phyloP scores from a whole-genome alignment of 805 yeast species.

The Zygotorulaspora florentina region DNA sequence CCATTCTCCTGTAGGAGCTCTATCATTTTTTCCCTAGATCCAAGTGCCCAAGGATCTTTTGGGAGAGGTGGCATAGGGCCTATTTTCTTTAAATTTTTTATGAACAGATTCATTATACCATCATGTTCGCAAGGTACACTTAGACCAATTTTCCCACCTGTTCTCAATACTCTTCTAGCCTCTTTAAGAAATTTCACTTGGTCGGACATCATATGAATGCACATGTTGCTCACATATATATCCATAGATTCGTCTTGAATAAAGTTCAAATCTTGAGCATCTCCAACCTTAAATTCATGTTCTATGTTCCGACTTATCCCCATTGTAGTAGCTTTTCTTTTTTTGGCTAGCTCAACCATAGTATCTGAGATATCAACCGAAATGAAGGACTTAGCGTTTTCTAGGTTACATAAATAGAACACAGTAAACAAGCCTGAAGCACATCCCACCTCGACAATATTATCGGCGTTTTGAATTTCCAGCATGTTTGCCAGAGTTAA shows the following conservation, averaged over 20 bases:
- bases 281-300: background rate
- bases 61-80: background rate
- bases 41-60: background rate
- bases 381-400: background rate
- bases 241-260: background rate
- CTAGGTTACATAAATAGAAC: background rate
- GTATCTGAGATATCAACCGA: background rate
- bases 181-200: background rate
- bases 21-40: background rate
- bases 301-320: background rate
- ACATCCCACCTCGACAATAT: background rate
- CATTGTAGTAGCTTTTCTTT: background rate
- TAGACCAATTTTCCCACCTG: constrained; percentile 1
- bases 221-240: constrained; percentile 2
- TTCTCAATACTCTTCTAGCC: constrained; percentile 2
- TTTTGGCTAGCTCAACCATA: background rate
- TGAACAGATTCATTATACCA: background rate
- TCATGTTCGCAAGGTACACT: background rate
- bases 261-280: background rate
- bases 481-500: background rate
- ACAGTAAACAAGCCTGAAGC: background rate
- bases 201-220: background rate
- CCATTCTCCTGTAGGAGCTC: constrained; percentile 1
- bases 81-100: background rate
- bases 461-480: background rate